Conservation (phyloP, 2,329 filamentous ascomycete species). For the Cyclaneusma minus region DNA sequence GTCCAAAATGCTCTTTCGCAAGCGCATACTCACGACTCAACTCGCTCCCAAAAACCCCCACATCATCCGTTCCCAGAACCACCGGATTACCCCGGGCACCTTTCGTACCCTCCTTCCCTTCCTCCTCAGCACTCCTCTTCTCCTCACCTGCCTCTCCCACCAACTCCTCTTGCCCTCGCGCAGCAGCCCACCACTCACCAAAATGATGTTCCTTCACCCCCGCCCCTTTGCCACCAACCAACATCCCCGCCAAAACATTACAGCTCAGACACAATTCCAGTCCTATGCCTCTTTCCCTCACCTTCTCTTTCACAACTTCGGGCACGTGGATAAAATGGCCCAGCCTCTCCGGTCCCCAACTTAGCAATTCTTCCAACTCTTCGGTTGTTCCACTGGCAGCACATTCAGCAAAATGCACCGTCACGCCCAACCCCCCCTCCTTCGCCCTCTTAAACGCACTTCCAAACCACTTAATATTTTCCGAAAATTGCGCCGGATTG, state of each 20-base stretch:
- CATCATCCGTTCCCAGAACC: constrained; percentile 55
- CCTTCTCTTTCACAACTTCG: constrained; percentile 39
- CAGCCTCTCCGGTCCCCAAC: constrained; percentile 50
- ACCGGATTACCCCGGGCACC: neutral
- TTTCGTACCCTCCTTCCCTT: neutral
- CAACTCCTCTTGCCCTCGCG: neutral
- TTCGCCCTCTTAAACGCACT: constrained; percentile 42
- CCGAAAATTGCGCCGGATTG: constrained; percentile 40
- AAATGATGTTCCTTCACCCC: constrained; percentile 56
- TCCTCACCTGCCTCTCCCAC: neutral
- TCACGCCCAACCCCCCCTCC: constrained; percentile 40
- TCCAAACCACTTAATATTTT: constrained; percentile 43
- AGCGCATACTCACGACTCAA: constrained; percentile 66
- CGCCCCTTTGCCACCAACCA: constrained; percentile 41
- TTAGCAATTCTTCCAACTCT: constrained; percentile 50
- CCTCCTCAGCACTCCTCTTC: neutral
- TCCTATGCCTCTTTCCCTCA: constrained; percentile 36
- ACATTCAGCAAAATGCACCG: constrained; percentile 66
- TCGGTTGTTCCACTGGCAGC: constrained; percentile 34
- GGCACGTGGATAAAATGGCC: constrained; percentile 69
- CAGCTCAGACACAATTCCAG: constrained; percentile 68
- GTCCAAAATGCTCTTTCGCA: constrained; percentile 52
- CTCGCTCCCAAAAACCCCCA: constrained; percentile 64
- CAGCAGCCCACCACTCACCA: constrained; percentile 43
- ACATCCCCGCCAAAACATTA: constrained; percentile 65